Base-by-base conservation (phyloP, 352 stramenopile genomes). In the Globisporangium solare region DNA sequence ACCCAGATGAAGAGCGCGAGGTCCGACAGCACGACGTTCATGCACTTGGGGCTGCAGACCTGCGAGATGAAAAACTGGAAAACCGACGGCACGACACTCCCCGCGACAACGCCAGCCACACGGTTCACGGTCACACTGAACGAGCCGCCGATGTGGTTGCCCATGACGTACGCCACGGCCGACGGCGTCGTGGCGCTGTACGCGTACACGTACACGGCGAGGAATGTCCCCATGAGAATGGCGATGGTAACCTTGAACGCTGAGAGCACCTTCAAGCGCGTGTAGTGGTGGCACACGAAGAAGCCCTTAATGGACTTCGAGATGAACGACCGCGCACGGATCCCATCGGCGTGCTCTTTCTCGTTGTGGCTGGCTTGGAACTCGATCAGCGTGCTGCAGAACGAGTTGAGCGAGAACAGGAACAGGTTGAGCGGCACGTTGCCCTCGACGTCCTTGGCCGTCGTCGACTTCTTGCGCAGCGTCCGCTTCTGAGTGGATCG, bases 1-100 rank as follows among this genome's bases (percentile, higher is more conserved):
- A 92, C 83, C 83, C 83, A 92, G 20, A 88, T 51, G 58, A 92
- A 91, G 10, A 92, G 66, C 35, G 77, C 54, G 12, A 81, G 8
- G 22, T 84, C 60, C 0, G 75, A 86, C 6, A 90, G 64, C 37
- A 78, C 56, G 4, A 72, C 66, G 31, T 79, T 73, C 35, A 88
- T 35, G 24, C 63, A 63, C 27, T 54, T 46, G 1, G 73, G 71
- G 12, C 60, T 47, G 51, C 83, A 93, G 18, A 87, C 70, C 55
- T 93, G 77, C 10, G 76, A 74, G 61, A 90, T 85, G 63, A 91
- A 91, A 59, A 93, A 91, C 73, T 89, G 77, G 57, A 90, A 88
- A 0, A 94, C 79, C 15, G 81, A 92, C 21, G 83, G 83, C 50
- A 94, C 73, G 35, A 94, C 79, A 62, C 77, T 89, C 3, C 81